Evolutionary conservation across 164 flowering plant genomes (phyloP), one percentile per base, ranked within the genome.

Genomic region (Tetracentron sinense): DNA sequence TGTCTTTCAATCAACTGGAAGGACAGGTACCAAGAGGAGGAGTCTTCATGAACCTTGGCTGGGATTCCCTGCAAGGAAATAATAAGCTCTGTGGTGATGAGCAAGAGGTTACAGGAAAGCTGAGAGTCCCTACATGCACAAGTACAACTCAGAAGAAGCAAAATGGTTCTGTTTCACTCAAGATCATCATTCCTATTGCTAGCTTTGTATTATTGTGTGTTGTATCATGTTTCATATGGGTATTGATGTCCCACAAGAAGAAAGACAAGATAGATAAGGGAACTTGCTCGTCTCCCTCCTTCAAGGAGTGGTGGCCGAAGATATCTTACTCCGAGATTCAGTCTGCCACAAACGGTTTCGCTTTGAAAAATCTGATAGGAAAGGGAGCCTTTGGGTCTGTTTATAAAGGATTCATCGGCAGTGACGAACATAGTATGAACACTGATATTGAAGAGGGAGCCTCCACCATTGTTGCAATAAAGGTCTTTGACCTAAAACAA

Each of bases 401-500:
- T 21, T 59, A 67, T 29, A 53, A 59, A 54, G 59, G 52, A 48
- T 25, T 44, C 7, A 46, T 56, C 31, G 3, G 7, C 16, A 16
- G 30, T 4, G 25, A 22, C 0, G 53, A 7, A 49, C 53, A 48
- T 7, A 16, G 31, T 11, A 53, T 26, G 17, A 14, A 53, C 21
- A 48, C n/a, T n/a, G n/a, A 11, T 0, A 8, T 17, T 4, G 50
- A 53, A 31, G 15, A 63, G 25, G 64, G 64, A 30, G 1, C 33
- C 22, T 14, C 2, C 35, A 33, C 31, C 21, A 59, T n/a, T 4
- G 19, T 54, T 20, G 64, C 70, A 4, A 44, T 67, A 7, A 60
- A 59, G 49, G 64, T 67, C 12, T 23, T 53, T 12, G 70, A 67
- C 58, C 16, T 67, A 29, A 42, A 60, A 30, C 59, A 53, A 26